Conservation (phyloP, 192 early-diverging fungal species). For the Dissophora ornata region DNA sequence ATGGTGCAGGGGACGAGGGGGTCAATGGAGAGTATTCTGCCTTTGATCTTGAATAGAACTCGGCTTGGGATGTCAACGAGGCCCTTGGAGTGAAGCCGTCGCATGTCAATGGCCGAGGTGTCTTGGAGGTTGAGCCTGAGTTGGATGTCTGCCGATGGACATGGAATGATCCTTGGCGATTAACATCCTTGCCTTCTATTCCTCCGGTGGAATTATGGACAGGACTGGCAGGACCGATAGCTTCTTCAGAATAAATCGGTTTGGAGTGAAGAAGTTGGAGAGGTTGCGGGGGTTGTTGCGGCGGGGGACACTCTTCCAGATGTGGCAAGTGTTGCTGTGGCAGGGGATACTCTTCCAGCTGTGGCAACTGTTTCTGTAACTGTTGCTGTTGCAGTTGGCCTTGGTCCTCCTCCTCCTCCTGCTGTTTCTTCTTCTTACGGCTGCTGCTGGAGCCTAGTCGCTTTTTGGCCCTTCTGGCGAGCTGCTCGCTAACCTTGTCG, state of each 20-base stretch:
- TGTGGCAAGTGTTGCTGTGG: constrained; percentile 1
- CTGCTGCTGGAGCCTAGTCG: not conserved
- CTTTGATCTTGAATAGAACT: constrained; percentile 22
- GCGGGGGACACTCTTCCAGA: too few relatives aligned
- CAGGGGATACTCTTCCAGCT: not conserved
- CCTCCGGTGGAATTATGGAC: not conserved
- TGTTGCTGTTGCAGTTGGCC: not conserved
- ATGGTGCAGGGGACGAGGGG: constrained; percentile 14
- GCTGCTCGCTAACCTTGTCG: constrained; percentile 28
- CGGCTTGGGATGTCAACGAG: constrained; percentile 14
- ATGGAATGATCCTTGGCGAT: not conserved
- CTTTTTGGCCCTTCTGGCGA: constrained; percentile 14
- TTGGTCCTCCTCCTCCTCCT: constrained; percentile 9
- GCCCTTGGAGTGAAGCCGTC: not conserved
- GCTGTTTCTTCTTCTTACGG: constrained; percentile 18
- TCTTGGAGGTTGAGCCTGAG: not conserved
- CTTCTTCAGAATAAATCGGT: not conserved
- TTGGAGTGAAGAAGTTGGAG: not conserved
- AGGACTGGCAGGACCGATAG: not conserved
- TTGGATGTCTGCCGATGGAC: not conserved
- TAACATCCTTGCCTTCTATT: not conserved
- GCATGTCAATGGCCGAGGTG: not conserved
- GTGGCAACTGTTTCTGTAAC: constrained; percentile 4
- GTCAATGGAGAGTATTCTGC: constrained; percentile 17
- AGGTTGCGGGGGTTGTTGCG: too few relatives aligned